Conservation (phyloP, 148 eudicot species). For the Tetragonia tetragonoides region DNA sequence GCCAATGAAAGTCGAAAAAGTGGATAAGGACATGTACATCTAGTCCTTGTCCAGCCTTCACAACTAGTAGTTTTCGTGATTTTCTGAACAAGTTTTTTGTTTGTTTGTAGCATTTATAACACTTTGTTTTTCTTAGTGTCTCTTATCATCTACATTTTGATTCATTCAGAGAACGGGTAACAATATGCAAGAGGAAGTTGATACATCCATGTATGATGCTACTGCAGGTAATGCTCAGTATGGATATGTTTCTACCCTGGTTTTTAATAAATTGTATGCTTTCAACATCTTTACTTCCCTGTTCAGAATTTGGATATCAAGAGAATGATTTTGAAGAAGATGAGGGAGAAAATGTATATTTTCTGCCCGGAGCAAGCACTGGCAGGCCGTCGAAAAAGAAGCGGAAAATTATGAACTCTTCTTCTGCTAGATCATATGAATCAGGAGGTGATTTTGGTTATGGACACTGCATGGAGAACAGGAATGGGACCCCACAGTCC, state of each 20-base stretch:
- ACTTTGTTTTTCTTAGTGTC: background rate
- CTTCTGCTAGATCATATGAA: slow-evolving; percentile 48
- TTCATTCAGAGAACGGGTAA: slow-evolving; percentile 48
- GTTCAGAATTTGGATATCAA: slow-evolving; percentile 50
- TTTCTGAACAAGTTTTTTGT: too few relatives aligned
- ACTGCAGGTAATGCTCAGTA: slow-evolving; percentile 54
- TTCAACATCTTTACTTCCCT: slow-evolving; percentile 3
- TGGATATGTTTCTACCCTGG: slow-evolving; percentile 7
- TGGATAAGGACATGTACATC: too few relatives aligned
- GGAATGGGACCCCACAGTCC: slow-evolving; percentile 46
- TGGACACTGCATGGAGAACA: slow-evolving; percentile 49
- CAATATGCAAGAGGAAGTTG: slow-evolving; percentile 61
- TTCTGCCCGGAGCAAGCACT: slow-evolving; percentile 45
- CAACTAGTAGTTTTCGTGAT: too few relatives aligned
- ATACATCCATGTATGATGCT: slow-evolving; percentile 57
- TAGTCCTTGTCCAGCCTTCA: too few relatives aligned
- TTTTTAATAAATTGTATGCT: slow-evolving; percentile 13
- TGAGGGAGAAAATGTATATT: slow-evolving; percentile 63
- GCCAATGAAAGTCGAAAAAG: too few relatives aligned
- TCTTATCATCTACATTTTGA: slow-evolving; percentile 14
- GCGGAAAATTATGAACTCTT: slow-evolving; percentile 45
- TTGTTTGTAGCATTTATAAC: background rate
- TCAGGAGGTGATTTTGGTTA: slow-evolving; percentile 51
- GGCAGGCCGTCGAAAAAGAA: slow-evolving; percentile 60
- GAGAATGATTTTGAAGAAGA: slow-evolving; percentile 69